phyloP scores from a whole-genome alignment of 345 rosid genomes.

The Linum trigynum region DNA sequence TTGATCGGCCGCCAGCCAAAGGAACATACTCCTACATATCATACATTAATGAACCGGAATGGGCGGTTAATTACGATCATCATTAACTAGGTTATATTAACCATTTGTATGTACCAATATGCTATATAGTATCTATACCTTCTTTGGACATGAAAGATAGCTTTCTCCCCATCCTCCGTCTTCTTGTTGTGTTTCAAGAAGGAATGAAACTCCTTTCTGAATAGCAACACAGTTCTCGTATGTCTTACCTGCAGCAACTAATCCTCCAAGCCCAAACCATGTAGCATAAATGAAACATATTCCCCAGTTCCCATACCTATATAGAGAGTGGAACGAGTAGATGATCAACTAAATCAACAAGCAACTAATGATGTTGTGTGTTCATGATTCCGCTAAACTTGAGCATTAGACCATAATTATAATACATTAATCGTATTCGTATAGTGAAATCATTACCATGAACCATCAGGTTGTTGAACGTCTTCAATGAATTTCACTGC shows the following conservation, averaged over 20 bases:
- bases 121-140: constrained; percentile 6
- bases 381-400: background rate
- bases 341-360: too few relatives aligned
- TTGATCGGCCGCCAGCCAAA: constrained; percentile 11
- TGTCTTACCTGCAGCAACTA: constrained; percentile 20
- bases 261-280: constrained; percentile 17
- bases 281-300: constrained; percentile 18
- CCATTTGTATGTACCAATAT: too few relatives aligned
- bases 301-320: constrained; percentile 28
- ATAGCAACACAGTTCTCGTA: constrained; percentile 10
- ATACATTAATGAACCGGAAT: background rate
- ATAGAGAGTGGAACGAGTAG: background rate
- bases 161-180: constrained; percentile 27
- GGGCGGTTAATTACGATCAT: background rate
- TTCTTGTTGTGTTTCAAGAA: constrained; percentile 8
- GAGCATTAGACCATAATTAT: background rate
- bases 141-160: constrained; percentile 17
- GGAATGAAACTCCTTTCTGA: constrained; percentile 14
- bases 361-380: background rate
- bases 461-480: constrained; percentile 16
- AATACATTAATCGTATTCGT: too few relatives aligned
- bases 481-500: constrained; percentile 12
- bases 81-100: background rate
- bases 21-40: constrained; percentile 13
- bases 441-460: constrained; percentile 11